These are phyloP conservation scores for Zoysia matrella DNA, from an alignment of 202 grass and related monocot species.

Conservation along the genomic window DNA sequence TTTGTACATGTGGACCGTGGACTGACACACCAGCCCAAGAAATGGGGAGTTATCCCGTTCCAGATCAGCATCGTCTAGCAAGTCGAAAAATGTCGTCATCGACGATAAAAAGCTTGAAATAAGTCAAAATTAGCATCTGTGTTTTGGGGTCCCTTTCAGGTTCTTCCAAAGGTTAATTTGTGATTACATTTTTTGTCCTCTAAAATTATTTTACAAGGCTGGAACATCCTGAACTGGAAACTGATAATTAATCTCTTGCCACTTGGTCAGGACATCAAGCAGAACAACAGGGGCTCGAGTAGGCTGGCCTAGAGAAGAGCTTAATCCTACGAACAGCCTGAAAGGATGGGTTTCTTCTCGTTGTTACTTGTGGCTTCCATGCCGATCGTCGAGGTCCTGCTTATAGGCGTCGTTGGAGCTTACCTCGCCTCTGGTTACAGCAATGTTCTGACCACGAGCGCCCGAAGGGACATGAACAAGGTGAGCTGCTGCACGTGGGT, in stretches of 20 bases:
- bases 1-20: not conserved
- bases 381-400: slow-evolving; percentile 62
- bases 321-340: slow-evolving; percentile 1
- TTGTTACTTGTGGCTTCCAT: slow-evolving; percentile 57
- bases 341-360: slow-evolving; percentile 73
- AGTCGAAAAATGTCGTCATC: too few species aligned
- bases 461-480: slow-evolving; percentile 90
- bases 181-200: too few species aligned
- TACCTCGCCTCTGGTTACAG: slow-evolving; percentile 73
- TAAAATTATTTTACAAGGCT: too few species aligned
- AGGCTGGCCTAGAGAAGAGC: not conserved
- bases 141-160: too few species aligned
- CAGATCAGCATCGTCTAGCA: not conserved
- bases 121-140: too few species aligned
- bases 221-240: too few species aligned
- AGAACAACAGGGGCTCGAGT: not conserved
- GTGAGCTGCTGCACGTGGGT: slow-evolving; percentile 29
- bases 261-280: too few species aligned
- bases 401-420: slow-evolving; percentile 80
- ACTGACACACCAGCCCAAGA: not conserved
- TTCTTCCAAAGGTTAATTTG: too few species aligned
- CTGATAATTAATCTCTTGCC: too few species aligned
- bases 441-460: slow-evolving; percentile 64
- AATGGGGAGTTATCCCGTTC: not conserved
- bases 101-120: too few species aligned